Conservation (phyloP, 768 basidiomycete species). For the Mycena leptocephala region DNA sequence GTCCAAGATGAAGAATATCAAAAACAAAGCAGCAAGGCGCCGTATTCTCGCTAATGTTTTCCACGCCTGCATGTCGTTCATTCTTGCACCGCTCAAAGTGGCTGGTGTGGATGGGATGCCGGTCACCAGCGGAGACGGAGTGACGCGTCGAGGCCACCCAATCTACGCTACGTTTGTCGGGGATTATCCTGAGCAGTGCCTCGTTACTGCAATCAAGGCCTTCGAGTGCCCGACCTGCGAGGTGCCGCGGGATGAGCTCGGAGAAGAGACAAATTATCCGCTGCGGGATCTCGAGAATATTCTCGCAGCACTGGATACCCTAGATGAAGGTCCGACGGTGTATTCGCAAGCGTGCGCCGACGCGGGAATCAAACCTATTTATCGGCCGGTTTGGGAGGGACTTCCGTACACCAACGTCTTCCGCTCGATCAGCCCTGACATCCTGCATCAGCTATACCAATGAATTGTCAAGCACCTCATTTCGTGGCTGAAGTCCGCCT, state of each 20-base stretch:
- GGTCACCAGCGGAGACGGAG: slow-evolving; percentile 45
- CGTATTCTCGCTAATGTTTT: slow-evolving; percentile 45
- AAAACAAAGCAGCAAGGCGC: slow-evolving; percentile 19
- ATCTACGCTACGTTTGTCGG: too few species aligned
- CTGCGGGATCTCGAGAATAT: not conserved
- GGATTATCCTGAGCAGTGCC: not conserved
- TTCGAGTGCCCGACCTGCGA: too few species aligned
- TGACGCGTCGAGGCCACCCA: slow-evolving; percentile 32
- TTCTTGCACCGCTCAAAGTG: slow-evolving; percentile 44
- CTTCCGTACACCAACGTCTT: slow-evolving; percentile 41
- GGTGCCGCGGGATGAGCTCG: not conserved
- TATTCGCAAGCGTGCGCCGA: not conserved
- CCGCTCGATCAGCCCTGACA: slow-evolving; percentile 38
- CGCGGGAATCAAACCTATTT: too few species aligned
- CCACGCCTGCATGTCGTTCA: slow-evolving; percentile 43
- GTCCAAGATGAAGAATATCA: slow-evolving; percentile 41
- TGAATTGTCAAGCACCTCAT: slow-evolving; percentile 45
- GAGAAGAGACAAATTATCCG: not conserved
- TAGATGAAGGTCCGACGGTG: not conserved
- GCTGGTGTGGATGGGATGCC: slow-evolving; percentile 18
- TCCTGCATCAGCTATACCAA: slow-evolving; percentile 47
- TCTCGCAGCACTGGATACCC: not conserved
- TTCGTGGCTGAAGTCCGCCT: slow-evolving; percentile 39
- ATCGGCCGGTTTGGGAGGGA: too few species aligned
- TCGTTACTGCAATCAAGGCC: not conserved